Evolutionary conservation across 208 protist genomes (phyloP), one percentile per base, ranked within the genome.

Genomic region (Phytomonas serpens): DNA sequence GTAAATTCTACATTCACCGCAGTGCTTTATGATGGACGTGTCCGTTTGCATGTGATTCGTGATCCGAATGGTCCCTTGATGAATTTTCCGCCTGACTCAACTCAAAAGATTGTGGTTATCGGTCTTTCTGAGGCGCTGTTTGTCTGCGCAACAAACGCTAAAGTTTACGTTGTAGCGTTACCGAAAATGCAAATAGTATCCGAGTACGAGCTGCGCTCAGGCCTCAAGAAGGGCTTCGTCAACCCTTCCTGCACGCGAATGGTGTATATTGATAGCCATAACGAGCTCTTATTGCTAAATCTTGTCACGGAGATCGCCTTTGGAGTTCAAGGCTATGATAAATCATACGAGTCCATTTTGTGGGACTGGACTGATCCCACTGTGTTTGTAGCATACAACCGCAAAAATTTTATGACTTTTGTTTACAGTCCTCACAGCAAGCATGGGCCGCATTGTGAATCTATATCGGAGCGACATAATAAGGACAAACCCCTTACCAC

Each of bases 361-460:
- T 99, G 97, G 97, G 97, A 99, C 72, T 75, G 86, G 68, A 79
- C 77, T 4, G 95, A 98, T 67, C 90, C 86, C n/a, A 94, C 88
- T 13, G 84, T 97, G 31, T 94, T 99, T 68, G 75, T 93, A 27
- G 86, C 83, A 2, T 73, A 87, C 77, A 84, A 98, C 74, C 71
- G 29, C 4, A 77, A 86, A 70, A 78, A 79, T 27, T 88, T 95
- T 70, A 84, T 86, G 27, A 97, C 93, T 0, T 98, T 96, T 73
- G 90, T 97, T 14, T 97, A 94, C 77, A 65, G 82, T 0, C 85
- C 91, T 27, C 80, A 96, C 77, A 97, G 87, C 66, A 82, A 94
- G 69, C 88, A 88, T 65, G 97, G 97, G 32, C 80, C 92, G 61
- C 96, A 86, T 11, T 93, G 90, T 62, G 85, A 93, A 69, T 91